Percentiles rank a stretch among this genome's conserved stretches.
Conservation (phyloP, 2,329 filamentous ascomycete species). For the Colletotrichum euphorbiae region DNA sequence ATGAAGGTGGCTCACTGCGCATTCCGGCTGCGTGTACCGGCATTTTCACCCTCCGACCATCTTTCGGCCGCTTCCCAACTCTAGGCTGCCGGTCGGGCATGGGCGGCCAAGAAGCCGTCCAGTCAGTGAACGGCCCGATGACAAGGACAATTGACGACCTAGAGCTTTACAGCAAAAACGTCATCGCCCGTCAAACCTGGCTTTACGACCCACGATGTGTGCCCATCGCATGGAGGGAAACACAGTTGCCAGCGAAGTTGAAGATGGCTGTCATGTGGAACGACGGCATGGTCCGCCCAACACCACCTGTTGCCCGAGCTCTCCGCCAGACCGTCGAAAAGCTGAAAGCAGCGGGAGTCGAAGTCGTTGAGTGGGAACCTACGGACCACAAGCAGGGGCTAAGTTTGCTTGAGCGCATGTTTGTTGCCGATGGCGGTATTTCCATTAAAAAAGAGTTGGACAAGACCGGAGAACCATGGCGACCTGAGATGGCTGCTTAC, state of each 20-base stretch:
- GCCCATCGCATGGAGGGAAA: slow-evolving; percentile 66
- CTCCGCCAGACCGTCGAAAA: slow-evolving; percentile 57
- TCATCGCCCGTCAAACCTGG: slow-evolving; percentile 68
- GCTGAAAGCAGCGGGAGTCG: slow-evolving; percentile 60
- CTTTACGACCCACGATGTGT: slow-evolving; percentile 66
- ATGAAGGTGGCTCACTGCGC: slow-evolving; percentile 63
- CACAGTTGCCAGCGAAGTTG: slow-evolving; percentile 53
- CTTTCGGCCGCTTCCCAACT: slow-evolving; percentile 70
- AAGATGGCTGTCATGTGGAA: slow-evolving; percentile 72
- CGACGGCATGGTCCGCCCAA: slow-evolving; percentile 73
- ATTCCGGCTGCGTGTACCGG: slow-evolving; percentile 67
- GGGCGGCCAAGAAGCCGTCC: slow-evolving; percentile 73
- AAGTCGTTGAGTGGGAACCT: slow-evolving; percentile 64
- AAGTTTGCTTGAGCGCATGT: slow-evolving; percentile 57
- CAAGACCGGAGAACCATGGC: slow-evolving; percentile 57
- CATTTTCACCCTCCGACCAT: slow-evolving; percentile 67
- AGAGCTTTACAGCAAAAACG: slow-evolving; percentile 62
- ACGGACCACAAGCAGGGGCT: slow-evolving; percentile 54
- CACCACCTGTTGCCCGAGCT: slow-evolving; percentile 72
- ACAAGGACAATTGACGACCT: slow-evolving; percentile 67
- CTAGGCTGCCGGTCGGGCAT: slow-evolving; percentile 64
- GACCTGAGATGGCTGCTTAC: slow-evolving; percentile 52
- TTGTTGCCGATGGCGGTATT: slow-evolving; percentile 59
- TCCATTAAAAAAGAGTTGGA: slow-evolving; percentile 54
- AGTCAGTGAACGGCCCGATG: slow-evolving; percentile 73